Conservation (phyloP, 257 asterid genomes). For the Marsdenia floribunda region DNA sequence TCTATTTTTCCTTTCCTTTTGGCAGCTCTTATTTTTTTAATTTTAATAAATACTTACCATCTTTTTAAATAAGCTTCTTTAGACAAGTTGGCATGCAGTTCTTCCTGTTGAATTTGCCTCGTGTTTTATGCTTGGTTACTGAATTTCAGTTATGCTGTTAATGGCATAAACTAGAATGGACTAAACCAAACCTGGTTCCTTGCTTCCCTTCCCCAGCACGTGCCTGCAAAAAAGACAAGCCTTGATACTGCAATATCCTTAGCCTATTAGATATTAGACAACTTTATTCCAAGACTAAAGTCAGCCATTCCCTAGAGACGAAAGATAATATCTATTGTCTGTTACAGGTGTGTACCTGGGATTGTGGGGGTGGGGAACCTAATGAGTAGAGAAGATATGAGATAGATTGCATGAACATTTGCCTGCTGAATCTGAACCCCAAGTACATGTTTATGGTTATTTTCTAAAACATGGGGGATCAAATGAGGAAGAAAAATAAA, state of each 20-base stretch:
- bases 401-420: no score
- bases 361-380: no score
- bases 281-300: constrained; percentile 80
- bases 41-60: neutral
- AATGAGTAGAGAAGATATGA: no score
- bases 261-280: constrained; percentile 76
- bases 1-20: neutral
- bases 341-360: constrained; percentile 44
- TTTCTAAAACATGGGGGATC: no score
- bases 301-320: constrained; percentile 65
- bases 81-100: neutral
- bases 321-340: constrained; percentile 58
- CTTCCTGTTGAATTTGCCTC: neutral
- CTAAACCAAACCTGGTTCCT: no score
- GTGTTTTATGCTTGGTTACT: no score
- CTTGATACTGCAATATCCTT: constrained; percentile 59
- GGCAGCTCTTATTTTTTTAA: neutral
- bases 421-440: no score
- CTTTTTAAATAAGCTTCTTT: neutral
- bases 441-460: no score
- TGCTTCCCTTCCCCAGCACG: no score
- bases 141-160: no score
- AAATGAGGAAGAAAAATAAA: no score
- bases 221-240: constrained; percentile 13
- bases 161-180: no score